Percentiles rank a stretch among this genome's conserved stretches.
Conservation (phyloP, 495 filamentous ascomycete species). For the Annulohypoxylon stygium region DNA sequence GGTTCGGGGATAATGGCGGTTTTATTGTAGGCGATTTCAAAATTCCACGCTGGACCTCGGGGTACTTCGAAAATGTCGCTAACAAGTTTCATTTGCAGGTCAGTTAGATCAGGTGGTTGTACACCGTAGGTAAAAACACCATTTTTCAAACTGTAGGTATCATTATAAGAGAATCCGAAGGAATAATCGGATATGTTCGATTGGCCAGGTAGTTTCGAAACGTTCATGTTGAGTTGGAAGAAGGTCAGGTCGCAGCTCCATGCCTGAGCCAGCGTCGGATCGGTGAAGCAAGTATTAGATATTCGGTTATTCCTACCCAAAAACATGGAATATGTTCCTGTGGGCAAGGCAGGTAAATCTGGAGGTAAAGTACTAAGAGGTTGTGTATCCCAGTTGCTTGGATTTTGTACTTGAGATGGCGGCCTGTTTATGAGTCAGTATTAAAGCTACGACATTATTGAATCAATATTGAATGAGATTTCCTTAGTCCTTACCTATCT, state of each 20-base stretch:
- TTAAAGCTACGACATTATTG: neutral
- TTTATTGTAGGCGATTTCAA: slow-evolving; percentile 80
- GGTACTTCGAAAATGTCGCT: slow-evolving; percentile 69
- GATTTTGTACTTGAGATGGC: slow-evolving; percentile 20
- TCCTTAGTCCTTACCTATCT: slow-evolving; percentile 36
- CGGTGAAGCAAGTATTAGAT: slow-evolving; percentile 75
- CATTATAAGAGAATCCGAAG: slow-evolving; percentile 53
- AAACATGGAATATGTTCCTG: slow-evolving; percentile 75
- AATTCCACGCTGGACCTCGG: slow-evolving; percentile 82
- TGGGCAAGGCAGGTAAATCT: slow-evolving; percentile 70
- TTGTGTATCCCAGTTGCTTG: slow-evolving; percentile 72
- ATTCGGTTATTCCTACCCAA: slow-evolving; percentile 62
- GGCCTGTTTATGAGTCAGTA: slow-evolving; percentile 35
- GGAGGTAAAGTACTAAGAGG: slow-evolving; percentile 70
- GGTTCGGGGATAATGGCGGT: slow-evolving; percentile 77
- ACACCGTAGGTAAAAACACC: slow-evolving; percentile 74
- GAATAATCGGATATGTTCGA: slow-evolving; percentile 49
- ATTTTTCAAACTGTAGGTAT: slow-evolving; percentile 50
- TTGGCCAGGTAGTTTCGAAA: slow-evolving; percentile 40
- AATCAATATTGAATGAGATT: neutral
- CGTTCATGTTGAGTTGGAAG: slow-evolving; percentile 51
- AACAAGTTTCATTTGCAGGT: slow-evolving; percentile 70
- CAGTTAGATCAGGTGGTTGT: slow-evolving; percentile 72
- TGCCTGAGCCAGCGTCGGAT: slow-evolving; percentile 68
- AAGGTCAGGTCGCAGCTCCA: slow-evolving; percentile 74